Evolutionary conservation across 1,284 basidiomycete genomes (phyloP).

Genomic region (Pyrrhoderma noxium): DNA sequence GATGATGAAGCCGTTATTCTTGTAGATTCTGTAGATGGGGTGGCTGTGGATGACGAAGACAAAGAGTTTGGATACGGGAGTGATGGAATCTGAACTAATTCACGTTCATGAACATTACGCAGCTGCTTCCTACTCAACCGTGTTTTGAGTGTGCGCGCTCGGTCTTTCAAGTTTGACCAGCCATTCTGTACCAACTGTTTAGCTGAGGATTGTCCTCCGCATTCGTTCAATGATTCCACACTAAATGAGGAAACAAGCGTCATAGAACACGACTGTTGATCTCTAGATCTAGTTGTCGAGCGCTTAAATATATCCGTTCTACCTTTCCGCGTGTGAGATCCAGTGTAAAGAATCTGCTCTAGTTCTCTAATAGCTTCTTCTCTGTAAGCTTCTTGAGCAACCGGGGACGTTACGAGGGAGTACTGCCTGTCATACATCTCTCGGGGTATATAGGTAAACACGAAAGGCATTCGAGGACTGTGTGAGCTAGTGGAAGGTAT

Average conservation of each 20-base stretch:
- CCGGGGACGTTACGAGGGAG: conserved; percentile 1
- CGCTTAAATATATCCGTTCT: neutral
- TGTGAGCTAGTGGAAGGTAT: neutral
- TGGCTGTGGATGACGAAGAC: no score
- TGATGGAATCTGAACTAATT: no score
- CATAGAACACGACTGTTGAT: neutral
- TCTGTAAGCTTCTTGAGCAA: conserved; percentile 2
- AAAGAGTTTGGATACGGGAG: no score
- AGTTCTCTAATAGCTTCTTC: conserved; percentile 7
- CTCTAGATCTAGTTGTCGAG: neutral
- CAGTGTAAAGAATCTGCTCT: conserved; percentile 3
- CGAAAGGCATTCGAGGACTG: conserved; percentile 7
- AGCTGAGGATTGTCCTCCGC: neutral
- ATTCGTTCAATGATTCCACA: conserved; percentile 10
- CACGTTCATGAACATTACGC: no score
- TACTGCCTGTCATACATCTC: conserved; percentile 11
- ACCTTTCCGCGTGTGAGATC: neutral
- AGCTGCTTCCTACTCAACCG: no score
- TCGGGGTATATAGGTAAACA: conserved; percentile 13
- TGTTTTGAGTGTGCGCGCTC: neutral
- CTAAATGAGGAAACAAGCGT: conserved; percentile 18
- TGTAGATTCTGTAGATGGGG: no score
- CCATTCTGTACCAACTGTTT: neutral
- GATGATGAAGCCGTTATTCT: no score
- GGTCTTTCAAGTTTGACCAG: conserved; percentile 1